Percentiles rank a stretch among this genome's conserved stretches.
phyloP scores from a whole-genome alignment of 2,329 filamentous ascomycete genomes.

The Aspergillus sojae region DNA sequence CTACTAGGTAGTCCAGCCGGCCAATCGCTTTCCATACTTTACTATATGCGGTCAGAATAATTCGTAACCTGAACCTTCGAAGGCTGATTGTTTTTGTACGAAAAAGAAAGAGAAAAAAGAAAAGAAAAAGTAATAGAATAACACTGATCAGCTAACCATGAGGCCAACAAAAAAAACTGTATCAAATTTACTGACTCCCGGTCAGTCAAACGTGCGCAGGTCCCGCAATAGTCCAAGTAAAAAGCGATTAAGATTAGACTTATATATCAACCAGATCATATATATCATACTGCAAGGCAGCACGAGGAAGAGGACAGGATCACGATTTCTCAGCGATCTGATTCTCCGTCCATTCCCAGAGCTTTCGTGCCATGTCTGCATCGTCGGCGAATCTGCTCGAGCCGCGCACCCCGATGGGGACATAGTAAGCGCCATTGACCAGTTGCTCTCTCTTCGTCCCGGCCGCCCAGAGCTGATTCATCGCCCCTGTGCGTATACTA shows the following conservation, averaged over 20 bases:
- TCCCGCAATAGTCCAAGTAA: neutral
- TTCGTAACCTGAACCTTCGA: neutral
- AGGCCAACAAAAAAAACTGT: neutral
- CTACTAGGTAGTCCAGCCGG: no score
- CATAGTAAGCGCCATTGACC: constrained; percentile 46
- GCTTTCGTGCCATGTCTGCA: constrained; percentile 32
- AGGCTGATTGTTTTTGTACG: neutral
- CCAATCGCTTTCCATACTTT: no score
- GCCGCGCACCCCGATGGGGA: constrained; percentile 40
- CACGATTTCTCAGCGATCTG: constrained; percentile 29
- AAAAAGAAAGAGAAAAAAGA: neutral
- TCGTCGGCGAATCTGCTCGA: constrained; percentile 34
- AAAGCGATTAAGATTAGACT: neutral
- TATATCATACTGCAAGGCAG: neutral
- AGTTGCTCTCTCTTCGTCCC: constrained; percentile 35
- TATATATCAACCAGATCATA: neutral
- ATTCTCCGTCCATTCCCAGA: constrained; percentile 51
- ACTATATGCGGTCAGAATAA: no score
- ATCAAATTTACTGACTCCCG: neutral
- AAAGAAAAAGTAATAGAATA: neutral
- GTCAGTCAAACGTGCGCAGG: neutral
- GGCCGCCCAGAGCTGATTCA: constrained; percentile 48
- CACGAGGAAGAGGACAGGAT: neutral
- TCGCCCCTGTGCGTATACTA: constrained; percentile 36
- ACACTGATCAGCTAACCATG: neutral